These are phyloP conservation scores for Calonectria multiphialidica DNA, from an alignment of 2,329 filamentous ascomycete species.

Conservation along the genomic window DNA sequence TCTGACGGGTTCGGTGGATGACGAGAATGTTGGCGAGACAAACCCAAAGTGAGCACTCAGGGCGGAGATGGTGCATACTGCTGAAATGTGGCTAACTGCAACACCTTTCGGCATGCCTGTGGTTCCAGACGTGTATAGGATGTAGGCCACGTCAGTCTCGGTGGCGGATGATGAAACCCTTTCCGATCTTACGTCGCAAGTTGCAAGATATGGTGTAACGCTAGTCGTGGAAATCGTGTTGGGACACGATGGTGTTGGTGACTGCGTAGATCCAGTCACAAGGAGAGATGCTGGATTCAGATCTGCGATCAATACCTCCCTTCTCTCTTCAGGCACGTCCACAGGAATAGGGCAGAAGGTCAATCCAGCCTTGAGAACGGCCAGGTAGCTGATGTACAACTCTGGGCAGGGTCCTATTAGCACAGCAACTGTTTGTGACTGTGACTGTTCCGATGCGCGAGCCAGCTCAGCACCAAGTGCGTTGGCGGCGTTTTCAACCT, in stretches of 20 bases:
- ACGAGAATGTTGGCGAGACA: not conserved
- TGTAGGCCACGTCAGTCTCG: not conserved
- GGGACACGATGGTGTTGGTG: not conserved
- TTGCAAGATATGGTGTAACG: not conserved
- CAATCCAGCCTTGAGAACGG: not conserved
- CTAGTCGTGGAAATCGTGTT: not conserved
- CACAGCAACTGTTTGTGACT: not conserved
- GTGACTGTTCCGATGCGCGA: not conserved
- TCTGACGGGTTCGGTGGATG: not conserved
- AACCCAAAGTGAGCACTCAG: not conserved
- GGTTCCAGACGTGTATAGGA: not conserved
- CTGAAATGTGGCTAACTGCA: not conserved
- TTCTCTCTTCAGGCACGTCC: not conserved
- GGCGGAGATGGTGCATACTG: not conserved
- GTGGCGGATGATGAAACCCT: not conserved
- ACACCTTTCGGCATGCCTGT: not conserved
- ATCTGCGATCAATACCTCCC: not conserved
- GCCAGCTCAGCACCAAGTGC: not conserved
- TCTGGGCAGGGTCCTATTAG: not conserved
- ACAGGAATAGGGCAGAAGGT: not conserved
- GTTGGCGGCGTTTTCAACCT: not conserved
- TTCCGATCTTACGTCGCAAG: not conserved
- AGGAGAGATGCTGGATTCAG: not conserved
- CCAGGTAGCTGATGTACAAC: not conserved
- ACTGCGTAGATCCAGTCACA: not conserved